Base-by-base conservation (phyloP, 257 asterid species). In the Petunia axillaris region DNA sequence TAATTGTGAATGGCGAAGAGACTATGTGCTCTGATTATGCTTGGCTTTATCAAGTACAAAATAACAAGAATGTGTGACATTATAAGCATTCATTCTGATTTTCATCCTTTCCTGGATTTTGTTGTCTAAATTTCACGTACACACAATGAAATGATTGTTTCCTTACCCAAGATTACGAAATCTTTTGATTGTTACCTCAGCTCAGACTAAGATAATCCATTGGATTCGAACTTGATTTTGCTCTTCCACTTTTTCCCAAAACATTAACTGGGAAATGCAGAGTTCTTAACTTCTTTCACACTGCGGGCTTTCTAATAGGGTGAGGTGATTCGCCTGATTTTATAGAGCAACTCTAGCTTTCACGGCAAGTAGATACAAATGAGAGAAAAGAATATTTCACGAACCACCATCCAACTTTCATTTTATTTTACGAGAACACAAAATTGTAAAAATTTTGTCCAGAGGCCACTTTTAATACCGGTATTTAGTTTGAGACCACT, bases 151-250 rank as follows among this genome's bases (percentile, higher is more conserved):
- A 43, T 67, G 55, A 67, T 67, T 43, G 75, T 43, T 67, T n/a
- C 52, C 75, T 67, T 43, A 67, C 75, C 53, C 41, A 67, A 67
- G 46, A 67, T 67, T 67, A 25, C 75, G 75, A 41, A n/a, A 67
- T 67, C 75, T 67, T 67, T 25, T 67, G 75, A 67, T 67, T 43
- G 75, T 67, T 43, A n/a, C 75, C 39, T 67, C 54, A 1, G 55
- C 39, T 67, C 54, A 1, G 55, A 1, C 75, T 39, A 67, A 67
- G 75, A 43, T 39, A 67, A 67, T 43, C 43, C 55, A 43, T 55
- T 3, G 39, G 55, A 67, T 67, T 67, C 14, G 9, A 38, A 16
- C 8, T 67, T 67, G 55, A 41, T 67, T n/a, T 67, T 2, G 0
- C 55, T 43, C 3, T 25, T 6, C 10, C 8, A 39, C 5, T 57